Percentiles rank a stretch among this genome's conserved stretches.
phyloP scores from a whole-genome alignment of 2,329 filamentous ascomycete species.

The Teratosphaeria pseudoeucalypti region DNA sequence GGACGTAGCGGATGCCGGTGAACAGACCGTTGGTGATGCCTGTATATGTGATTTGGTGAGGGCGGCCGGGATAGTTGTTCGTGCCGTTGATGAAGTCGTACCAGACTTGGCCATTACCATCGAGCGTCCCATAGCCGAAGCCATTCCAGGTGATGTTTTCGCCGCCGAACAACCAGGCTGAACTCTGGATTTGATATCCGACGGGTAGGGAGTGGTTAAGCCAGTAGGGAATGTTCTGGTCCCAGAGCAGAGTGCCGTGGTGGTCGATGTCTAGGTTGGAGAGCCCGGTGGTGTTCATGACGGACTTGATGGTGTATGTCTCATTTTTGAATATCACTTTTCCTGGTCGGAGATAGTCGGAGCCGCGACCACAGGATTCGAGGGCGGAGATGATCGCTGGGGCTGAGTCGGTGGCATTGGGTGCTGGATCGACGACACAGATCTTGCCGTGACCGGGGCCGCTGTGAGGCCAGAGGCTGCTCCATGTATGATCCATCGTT shows the following conservation, averaged over 20 bases:
- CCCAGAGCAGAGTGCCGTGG: slow-evolving; percentile 37
- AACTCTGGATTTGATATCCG: slow-evolving; percentile 46
- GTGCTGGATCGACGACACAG: neutral
- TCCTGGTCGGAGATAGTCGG: neutral
- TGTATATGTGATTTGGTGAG: neutral
- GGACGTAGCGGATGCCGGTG: neutral
- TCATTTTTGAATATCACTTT: neutral
- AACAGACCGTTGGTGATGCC: neutral
- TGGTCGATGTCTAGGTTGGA: slow-evolving; percentile 39
- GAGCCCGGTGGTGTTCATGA: slow-evolving; percentile 36
- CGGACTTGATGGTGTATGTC: neutral
- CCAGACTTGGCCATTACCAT: neutral
- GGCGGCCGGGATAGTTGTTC: neutral
- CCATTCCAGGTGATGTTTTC: neutral
- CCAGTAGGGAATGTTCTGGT: slow-evolving; percentile 40
- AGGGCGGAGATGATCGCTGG: neutral
- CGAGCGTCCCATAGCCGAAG: neutral
- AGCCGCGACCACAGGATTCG: neutral
- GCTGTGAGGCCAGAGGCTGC: neutral
- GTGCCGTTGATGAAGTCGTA: neutral
- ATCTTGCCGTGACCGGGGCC: neutral
- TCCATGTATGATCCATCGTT: neutral
- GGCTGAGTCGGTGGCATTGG: neutral
- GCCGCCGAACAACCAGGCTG: slow-evolving; percentile 39
- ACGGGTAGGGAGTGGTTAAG: slow-evolving; percentile 40